Base-by-base conservation (phyloP, 2,329 filamentous ascomycete species). In the Colletotrichum godetiae region DNA sequence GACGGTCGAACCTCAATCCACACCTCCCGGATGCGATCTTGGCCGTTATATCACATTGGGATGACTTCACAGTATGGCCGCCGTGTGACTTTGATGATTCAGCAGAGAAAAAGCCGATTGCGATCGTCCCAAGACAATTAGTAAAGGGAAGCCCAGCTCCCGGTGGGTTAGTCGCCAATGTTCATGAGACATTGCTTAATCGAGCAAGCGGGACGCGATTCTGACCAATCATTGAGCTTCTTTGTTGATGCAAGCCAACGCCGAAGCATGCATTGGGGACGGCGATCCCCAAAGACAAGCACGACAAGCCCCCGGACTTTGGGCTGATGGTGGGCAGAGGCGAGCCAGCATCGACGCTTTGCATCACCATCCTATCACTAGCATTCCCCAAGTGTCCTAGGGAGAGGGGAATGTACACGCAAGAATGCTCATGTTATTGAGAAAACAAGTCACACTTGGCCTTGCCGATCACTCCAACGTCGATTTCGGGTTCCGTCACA, bases 221-320 rank as follows among this genome's bases (percentile, higher is more conserved):
- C 7, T 58, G 37, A 22, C 68, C 62, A 72, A 72, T 68, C 31
- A 72, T 7, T 29, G 13, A 59, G 58, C 68, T 62, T 15, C 5
- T 29, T n/a, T 33, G 15, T 31, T 19, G n/a, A 71, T 57, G 55
- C 46, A 61, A 49, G 15, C 33, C 56, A 62, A 35, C 60, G n/a
- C 72, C 66, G 72, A 75, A 67, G 60, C 49, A 58, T 74, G 73
- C 73, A 56, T 75, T 56, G 56, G 63, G 42, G 66, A 66, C 60
- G 66, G 70, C 57, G 66, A 74, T 66, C 66, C 65, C 59, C 66
- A 37, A 71, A 52, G 67, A 56, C 53, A 61, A 70, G 42, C 60
- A 71, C 42, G 61, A 56, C 53, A 61, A 66, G 42, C 60, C 59
- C 67, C 55, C 49, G 59, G 24, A 69, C 37, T 15, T 15, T 63